phyloP scores from a whole-genome alignment of 2,329 filamentous ascomycete genomes.

The Sclerotinia trifoliorum region DNA sequence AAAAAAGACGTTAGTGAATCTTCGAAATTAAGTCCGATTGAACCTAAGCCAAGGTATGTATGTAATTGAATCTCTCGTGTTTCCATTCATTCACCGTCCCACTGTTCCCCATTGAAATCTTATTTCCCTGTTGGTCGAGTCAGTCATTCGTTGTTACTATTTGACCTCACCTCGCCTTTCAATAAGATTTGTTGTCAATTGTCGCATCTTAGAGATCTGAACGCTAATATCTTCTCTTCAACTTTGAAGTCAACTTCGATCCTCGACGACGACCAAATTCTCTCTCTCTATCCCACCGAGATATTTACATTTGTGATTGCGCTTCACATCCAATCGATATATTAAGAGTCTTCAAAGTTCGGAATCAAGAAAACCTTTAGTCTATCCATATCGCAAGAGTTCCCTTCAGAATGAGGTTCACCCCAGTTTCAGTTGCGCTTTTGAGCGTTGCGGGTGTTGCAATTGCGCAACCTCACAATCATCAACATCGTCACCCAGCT shows the following conservation, averaged over 20 bases:
- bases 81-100: constrained; percentile 3
- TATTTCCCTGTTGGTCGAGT: background rate
- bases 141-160: background rate
- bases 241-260: constrained; percentile 23
- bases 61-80: constrained; percentile 15
- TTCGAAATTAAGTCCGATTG: constrained; percentile 9
- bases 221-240: constrained; percentile 29
- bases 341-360: constrained; percentile 3
- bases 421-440: constrained; percentile 31
- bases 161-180: background rate
- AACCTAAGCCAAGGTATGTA: constrained; percentile 32
- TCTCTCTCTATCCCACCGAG: background rate
- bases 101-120: constrained; percentile 3
- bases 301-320: background rate
- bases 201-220: constrained; percentile 19
- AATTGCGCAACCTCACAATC: constrained; percentile 58
- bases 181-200: background rate
- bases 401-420: constrained; percentile 41
- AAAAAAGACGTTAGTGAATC: constrained; percentile 11
- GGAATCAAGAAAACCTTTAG: constrained; percentile 24
- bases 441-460: constrained; percentile 47
- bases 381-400: constrained; percentile 35
- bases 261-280: constrained; percentile 5
- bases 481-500: constrained; percentile 59
- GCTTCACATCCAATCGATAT: background rate